These are phyloP conservation scores for Herpotrichia juniperi DNA, from an alignment of 2,329 filamentous ascomycete species.

Conservation along the genomic window DNA sequence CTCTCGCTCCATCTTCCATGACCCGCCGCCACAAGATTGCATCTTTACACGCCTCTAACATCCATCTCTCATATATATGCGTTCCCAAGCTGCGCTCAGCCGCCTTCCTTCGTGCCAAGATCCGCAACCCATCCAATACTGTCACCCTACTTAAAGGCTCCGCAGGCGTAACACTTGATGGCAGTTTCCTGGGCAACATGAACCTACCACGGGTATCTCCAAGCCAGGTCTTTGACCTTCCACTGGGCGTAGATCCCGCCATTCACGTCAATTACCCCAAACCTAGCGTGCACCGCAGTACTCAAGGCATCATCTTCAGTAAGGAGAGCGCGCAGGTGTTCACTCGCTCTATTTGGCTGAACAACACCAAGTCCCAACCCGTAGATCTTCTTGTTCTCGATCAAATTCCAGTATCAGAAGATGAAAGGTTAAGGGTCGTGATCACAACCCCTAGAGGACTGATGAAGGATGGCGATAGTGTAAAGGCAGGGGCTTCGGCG, in stretches of 20 bases:
- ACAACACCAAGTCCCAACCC: conserved; percentile 54
- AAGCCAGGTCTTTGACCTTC: conserved; percentile 60
- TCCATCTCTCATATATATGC: conserved; percentile 62
- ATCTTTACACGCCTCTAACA: conserved; percentile 57
- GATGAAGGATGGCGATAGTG: conserved; percentile 25
- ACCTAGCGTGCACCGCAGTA: conserved; percentile 59
- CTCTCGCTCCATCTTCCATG: conserved; percentile 58
- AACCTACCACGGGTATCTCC: conserved; percentile 62
- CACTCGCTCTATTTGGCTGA: conserved; percentile 55
- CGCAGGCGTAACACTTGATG: conserved; percentile 67
- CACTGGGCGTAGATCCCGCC: conserved; percentile 65
- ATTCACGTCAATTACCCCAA: conserved; percentile 63
- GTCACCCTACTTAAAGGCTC: conserved; percentile 63
- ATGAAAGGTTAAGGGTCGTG: conserved; percentile 62
- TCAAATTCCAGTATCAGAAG: conserved; percentile 67
- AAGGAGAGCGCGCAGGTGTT: conserved; percentile 62
- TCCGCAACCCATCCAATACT: conserved; percentile 60
- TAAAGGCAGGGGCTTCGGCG: conserved; percentile 15
- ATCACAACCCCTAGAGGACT: conserved; percentile 59
- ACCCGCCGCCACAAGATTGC: conserved; percentile 62
- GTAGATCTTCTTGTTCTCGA: conserved; percentile 62
- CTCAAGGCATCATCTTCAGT: conserved; percentile 57
- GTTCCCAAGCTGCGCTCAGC: conserved; percentile 66
- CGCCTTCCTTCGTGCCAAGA: conserved; percentile 64
- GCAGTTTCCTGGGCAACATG: conserved; percentile 65